phyloP scores from a whole-genome alignment of 1,284 basidiomycete genomes.

The Spongispora temasekensis region DNA sequence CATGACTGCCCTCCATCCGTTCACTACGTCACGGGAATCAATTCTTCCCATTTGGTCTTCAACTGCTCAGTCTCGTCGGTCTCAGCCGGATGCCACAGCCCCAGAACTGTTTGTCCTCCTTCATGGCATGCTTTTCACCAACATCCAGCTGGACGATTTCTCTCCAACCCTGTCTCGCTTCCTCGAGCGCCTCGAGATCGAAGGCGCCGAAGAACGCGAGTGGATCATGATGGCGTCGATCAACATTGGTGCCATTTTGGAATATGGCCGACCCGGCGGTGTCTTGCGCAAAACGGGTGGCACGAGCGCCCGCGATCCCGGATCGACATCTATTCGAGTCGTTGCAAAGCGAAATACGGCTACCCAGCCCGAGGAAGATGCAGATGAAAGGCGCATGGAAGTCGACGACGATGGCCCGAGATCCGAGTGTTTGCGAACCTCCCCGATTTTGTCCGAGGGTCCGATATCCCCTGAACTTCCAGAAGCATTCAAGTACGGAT shows the following conservation, averaged over 20 bases:
- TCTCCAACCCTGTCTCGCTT: constrained; percentile 78
- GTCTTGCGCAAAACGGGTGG: constrained; percentile 64
- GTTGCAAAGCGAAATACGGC: constrained; percentile 43
- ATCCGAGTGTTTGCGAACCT: constrained; percentile 25
- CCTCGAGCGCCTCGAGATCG: constrained; percentile 82
- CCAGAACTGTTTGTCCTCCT: constrained; percentile 88
- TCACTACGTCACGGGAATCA: constrained; percentile 83
- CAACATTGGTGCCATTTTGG: constrained; percentile 82
- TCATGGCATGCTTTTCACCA: constrained; percentile 96
- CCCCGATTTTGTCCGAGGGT: constrained; percentile 42
- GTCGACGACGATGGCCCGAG: constrained; percentile 54
- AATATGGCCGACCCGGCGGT: constrained; percentile 83
- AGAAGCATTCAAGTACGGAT: constrained; percentile 67
- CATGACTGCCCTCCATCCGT: constrained; percentile 89
- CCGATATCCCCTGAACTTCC: constrained; percentile 47
- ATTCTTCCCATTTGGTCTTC: constrained; percentile 84
- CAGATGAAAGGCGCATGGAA: constrained; percentile 66
- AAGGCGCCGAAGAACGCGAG: constrained; percentile 79
- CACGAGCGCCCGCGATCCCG: constrained; percentile 39
- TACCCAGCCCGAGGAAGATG: constrained; percentile 38
- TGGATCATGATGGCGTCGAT: constrained; percentile 96
- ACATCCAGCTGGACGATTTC: constrained; percentile 93
- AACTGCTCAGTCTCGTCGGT: constrained; percentile 68
- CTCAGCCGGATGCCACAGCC: constrained; percentile 74
- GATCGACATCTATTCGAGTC: constrained; percentile 43